Evolutionary conservation across 2,329 filamentous ascomycete genomes (phyloP).

Genomic region (Penicillium sp.): DNA sequence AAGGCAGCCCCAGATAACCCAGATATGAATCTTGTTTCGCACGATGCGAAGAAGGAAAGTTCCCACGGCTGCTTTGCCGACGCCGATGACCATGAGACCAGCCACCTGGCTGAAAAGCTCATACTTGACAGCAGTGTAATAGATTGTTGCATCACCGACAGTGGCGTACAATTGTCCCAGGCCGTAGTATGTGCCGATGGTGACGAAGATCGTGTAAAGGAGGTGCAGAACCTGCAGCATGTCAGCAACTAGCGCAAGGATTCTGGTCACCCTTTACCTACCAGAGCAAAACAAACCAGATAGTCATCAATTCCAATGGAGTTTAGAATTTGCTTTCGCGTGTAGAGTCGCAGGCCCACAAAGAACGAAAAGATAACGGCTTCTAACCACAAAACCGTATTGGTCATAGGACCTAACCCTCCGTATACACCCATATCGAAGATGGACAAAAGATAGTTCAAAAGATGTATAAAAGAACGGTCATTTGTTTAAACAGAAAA

Average conservation of each 20-base stretch:
- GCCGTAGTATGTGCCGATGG: slow-evolving; percentile 15
- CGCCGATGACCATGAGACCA: slow-evolving; percentile 24
- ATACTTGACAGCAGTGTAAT: slow-evolving; percentile 24
- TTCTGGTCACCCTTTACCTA: not conserved
- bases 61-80: slow-evolving; percentile 22
- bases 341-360: slow-evolving; percentile 19
- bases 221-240: slow-evolving; percentile 15
- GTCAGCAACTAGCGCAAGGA: slow-evolving; percentile 1
- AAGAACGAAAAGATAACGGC: slow-evolving; percentile 18
- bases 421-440: slow-evolving; percentile 21
- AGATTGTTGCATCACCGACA: slow-evolving; percentile 17
- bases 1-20: slow-evolving; percentile 20
- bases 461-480: not conserved
- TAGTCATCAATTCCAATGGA: slow-evolving; percentile 22
- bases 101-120: slow-evolving; percentile 25
- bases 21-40: slow-evolving; percentile 22
- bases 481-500: not conserved
- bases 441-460: not conserved
- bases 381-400: slow-evolving; percentile 22
- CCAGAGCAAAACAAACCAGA: slow-evolving; percentile 15
- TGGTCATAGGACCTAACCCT: slow-evolving; percentile 23
- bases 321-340: slow-evolving; percentile 20
- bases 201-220: slow-evolving; percentile 21
- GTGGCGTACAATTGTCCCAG: slow-evolving; percentile 16
- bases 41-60: slow-evolving; percentile 23